Conservation (phyloP, 768 basidiomycete species). For the Psilocybe subaeruginosa region DNA sequence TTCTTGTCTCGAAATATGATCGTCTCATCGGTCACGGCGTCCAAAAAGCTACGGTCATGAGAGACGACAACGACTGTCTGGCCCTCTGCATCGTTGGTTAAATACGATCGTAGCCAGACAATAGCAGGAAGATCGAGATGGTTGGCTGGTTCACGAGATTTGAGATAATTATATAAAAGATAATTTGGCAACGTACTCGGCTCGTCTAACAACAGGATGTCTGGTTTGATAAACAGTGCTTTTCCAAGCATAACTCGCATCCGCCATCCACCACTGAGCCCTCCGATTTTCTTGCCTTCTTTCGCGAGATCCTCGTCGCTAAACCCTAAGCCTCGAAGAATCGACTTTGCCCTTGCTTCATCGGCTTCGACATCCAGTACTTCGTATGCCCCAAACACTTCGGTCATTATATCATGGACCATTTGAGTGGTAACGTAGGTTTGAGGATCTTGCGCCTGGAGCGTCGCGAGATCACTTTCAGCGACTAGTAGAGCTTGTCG, state of each 20-base stretch:
- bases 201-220: conserved; percentile 65
- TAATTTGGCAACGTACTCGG: conserved; percentile 31
- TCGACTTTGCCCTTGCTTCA: conserved; percentile 49
- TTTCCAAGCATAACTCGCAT: conserved; percentile 62
- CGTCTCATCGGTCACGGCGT: conserved; percentile 61
- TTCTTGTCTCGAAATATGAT: conserved; percentile 58
- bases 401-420: conserved; percentile 24
- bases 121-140: conserved; percentile 57
- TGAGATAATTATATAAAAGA: neutral
- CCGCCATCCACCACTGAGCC: conserved; percentile 69
- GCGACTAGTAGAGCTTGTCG: conserved; percentile 51
- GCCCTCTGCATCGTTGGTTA: conserved; percentile 38
- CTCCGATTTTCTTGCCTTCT: conserved; percentile 39
- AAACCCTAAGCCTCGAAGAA: conserved; percentile 67
- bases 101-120: conserved; percentile 56
- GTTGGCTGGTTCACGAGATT: conserved; percentile 31
- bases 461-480: conserved; percentile 42
- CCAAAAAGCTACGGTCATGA: conserved; percentile 67
- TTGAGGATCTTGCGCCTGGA: conserved; percentile 29
- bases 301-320: conserved; percentile 31
- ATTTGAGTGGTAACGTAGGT: conserved; percentile 31
- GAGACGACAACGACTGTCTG: conserved; percentile 65
- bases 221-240: conserved; percentile 56
- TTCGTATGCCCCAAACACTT: conserved; percentile 32
- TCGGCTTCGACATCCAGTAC: conserved; percentile 40